Conservation (phyloP, 108 stramenopile species). For the Fragilariopsis cylindrus region DNA sequence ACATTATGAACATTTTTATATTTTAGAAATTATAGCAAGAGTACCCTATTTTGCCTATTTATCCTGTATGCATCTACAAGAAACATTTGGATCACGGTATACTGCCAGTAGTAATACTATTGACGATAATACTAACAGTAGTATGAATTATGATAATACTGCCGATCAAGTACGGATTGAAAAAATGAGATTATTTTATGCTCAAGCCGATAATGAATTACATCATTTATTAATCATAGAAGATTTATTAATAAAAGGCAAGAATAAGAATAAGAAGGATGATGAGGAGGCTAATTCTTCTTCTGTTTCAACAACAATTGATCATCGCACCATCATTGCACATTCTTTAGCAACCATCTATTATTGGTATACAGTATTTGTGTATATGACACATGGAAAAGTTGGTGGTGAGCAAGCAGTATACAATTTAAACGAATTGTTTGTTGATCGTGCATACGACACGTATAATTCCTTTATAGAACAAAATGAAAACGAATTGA, state of each 20-base stretch:
- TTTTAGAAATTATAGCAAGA: conserved; percentile 87
- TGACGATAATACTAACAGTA: too few relatives aligned
- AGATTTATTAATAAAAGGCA: conserved; percentile 76
- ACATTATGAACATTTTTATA: conserved; percentile 59
- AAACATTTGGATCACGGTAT: conserved; percentile 60
- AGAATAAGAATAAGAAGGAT: conserved; percentile 41
- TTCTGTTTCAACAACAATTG: too few relatives aligned
- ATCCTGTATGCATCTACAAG: conserved; percentile 80
- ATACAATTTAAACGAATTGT: conserved; percentile 67
- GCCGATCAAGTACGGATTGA: background rate
- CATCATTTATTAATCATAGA: conserved; percentile 95
- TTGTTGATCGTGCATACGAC: conserved; percentile 74
- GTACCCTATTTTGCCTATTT: conserved; percentile 91
- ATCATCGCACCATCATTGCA: conserved; percentile 63
- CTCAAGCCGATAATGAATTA: conserved; percentile 89
- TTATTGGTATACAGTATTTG: conserved; percentile 68
- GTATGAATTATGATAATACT: background rate
- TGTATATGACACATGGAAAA: conserved; percentile 62
- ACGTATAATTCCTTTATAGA: conserved; percentile 72
- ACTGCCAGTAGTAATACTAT: background rate
- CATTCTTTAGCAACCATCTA: conserved; percentile 85
- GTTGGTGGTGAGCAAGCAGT: conserved; percentile 24
- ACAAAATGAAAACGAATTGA: conserved; percentile 46
- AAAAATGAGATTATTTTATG: conserved; percentile 45
- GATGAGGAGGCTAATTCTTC: too few relatives aligned